Percentiles rank a stretch among this genome's conserved stretches.
Conservation (phyloP, 129 eudicot species). For the Pulicaria dysenterica region DNA sequence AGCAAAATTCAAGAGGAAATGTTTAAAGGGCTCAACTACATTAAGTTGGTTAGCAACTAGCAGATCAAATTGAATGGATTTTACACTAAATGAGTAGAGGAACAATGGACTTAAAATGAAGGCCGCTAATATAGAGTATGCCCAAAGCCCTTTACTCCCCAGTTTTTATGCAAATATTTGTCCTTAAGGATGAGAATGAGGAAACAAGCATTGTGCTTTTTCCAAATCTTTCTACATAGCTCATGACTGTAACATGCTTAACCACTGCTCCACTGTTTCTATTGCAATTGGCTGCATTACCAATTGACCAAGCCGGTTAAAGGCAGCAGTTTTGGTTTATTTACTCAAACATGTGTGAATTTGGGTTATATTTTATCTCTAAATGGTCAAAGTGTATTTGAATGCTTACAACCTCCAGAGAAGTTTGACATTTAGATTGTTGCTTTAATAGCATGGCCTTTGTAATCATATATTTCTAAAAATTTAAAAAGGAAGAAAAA, state of each 20-base stretch:
- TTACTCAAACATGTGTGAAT: background rate
- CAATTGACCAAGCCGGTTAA: background rate
- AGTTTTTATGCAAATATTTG: background rate
- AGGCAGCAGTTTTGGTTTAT: too few species aligned
- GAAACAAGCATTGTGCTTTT: background rate
- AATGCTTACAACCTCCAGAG: background rate
- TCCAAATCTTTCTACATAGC: background rate
- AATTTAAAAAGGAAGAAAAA: background rate
- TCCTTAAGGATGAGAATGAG: background rate
- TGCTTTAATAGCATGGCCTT: background rate
- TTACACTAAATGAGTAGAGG: background rate
- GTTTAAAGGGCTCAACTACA: slow-evolving; percentile 1
- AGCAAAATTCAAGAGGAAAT: background rate
- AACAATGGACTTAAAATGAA: background rate
- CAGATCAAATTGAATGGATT: background rate
- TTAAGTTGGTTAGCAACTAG: slow-evolving; percentile 6
- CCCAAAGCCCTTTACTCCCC: background rate
- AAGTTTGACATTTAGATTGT: background rate
- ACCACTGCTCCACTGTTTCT: background rate
- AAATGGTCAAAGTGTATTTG: background rate
- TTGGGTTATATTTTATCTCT: background rate
- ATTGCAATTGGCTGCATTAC: background rate
- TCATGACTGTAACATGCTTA: background rate
- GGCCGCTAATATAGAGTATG: background rate
- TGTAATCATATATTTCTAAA: background rate